Evolutionary conservation across 169 alveolate genomes (phyloP).

Genomic region (Prorocentrum cordatum): DNA sequence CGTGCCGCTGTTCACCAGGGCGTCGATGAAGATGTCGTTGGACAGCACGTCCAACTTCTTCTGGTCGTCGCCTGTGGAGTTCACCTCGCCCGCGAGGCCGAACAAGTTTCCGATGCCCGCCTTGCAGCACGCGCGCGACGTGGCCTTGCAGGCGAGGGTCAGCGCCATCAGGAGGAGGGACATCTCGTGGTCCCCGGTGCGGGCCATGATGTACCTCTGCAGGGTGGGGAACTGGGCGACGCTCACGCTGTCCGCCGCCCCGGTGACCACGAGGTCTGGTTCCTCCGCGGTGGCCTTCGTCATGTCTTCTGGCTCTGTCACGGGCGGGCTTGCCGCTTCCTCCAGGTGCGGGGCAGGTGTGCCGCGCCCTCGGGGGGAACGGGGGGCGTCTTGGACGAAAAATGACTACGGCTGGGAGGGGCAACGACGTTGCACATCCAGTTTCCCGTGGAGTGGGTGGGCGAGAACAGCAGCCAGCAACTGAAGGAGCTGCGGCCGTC

Average conservation of each 20-base stretch:
- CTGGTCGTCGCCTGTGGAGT: slow-evolving; percentile 62
- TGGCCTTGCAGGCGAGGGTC: slow-evolving; percentile 42
- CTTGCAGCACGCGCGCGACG: slow-evolving; percentile 34
- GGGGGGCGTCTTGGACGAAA: no score
- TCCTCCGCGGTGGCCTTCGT: no score
- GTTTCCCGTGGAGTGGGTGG: no score
- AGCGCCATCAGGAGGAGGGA: slow-evolving; percentile 44
- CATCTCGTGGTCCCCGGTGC: slow-evolving; percentile 42
- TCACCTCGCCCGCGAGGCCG: slow-evolving; percentile 59
- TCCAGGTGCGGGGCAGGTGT: no score
- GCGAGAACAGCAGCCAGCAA: no score
- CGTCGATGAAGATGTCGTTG: slow-evolving; percentile 61
- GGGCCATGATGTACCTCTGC: slow-evolving; percentile 61
- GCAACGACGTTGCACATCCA: no score
- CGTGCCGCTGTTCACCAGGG: slow-evolving; percentile 42
- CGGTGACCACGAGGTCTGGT: no score
- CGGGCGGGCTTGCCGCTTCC: no score
- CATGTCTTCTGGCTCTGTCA: no score
- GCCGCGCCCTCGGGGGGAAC: no score
- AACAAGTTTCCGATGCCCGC: slow-evolving; percentile 38
- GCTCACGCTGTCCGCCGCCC: slow-evolving; percentile 42
- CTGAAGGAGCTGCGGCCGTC: no score
- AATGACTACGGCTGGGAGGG: no score
- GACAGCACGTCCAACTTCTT: slow-evolving; percentile 59
- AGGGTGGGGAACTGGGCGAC: slow-evolving; percentile 54